phyloP scores from a whole-genome alignment of 768 basidiomycete genomes.

The Tubosaeta brunneosetosa region DNA sequence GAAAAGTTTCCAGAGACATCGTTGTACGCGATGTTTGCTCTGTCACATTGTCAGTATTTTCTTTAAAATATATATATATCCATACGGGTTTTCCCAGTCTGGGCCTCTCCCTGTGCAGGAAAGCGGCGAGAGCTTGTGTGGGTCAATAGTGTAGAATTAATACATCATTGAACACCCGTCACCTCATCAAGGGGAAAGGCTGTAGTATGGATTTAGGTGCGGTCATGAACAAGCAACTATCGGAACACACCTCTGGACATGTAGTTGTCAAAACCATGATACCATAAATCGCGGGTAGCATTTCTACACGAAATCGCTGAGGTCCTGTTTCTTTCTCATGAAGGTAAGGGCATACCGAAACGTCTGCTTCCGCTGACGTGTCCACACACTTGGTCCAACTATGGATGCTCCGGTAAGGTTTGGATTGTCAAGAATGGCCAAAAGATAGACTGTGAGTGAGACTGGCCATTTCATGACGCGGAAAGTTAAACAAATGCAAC shows the following conservation, averaged over 20 bases:
- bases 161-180: slow-evolving; percentile 12
- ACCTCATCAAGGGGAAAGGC: slow-evolving; percentile 90
- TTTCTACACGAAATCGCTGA: slow-evolving; percentile 42
- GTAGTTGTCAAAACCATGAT: slow-evolving; percentile 86
- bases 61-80: slow-evolving; percentile 9
- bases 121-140: slow-evolving; percentile 71
- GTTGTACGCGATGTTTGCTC: slow-evolving; percentile 73
- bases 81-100: slow-evolving; percentile 79
- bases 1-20: slow-evolving; percentile 96
- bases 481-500: slow-evolving; percentile 1
- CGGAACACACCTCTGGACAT: slow-evolving; percentile 67
- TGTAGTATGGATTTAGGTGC: slow-evolving; percentile 28
- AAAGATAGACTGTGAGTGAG: slow-evolving; percentile 38
- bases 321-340: not conserved
- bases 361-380: slow-evolving; percentile 49
- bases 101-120: slow-evolving; percentile 87
- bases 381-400: slow-evolving; percentile 43
- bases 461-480: slow-evolving; percentile 42
- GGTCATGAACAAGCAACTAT: slow-evolving; percentile 1
- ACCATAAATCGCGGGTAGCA: slow-evolving; percentile 73
- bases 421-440: slow-evolving; percentile 34
- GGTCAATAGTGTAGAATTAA: slow-evolving; percentile 12
- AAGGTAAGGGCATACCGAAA: slow-evolving; percentile 42
- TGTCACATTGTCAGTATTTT: slow-evolving; percentile 23
- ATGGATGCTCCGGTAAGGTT: slow-evolving; percentile 11